phyloP scores from a whole-genome alignment of 2,329 filamentous ascomycete species.

The Exophiala sideris region DNA sequence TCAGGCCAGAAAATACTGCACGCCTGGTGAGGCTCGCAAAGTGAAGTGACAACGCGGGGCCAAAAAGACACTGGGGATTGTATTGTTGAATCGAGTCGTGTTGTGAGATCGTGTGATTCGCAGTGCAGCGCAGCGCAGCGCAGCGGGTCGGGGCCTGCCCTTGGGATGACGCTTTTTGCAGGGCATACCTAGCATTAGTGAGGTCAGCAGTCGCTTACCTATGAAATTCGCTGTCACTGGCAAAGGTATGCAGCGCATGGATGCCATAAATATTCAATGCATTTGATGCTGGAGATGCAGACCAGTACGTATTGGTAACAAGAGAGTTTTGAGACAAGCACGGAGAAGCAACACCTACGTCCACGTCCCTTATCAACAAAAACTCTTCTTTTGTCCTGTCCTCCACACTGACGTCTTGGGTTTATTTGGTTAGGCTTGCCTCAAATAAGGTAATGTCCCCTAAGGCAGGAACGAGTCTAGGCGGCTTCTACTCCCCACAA shows the following conservation, averaged over 20 bases:
- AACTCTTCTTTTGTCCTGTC: too few species aligned
- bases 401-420: neutral
- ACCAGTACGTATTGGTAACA: neutral
- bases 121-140: neutral
- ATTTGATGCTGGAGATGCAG: too few species aligned
- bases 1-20: neutral
- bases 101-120: neutral
- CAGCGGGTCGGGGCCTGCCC: neutral
- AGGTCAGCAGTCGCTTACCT: neutral
- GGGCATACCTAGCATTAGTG: neutral
- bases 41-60: neutral
- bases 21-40: neutral
- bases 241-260: too few species aligned
- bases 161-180: neutral
- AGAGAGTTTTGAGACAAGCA: neutral
- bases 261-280: too few species aligned
- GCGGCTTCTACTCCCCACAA: neutral
- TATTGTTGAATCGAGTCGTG: neutral
- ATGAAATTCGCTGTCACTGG: too few species aligned
- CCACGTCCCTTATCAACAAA: neutral
- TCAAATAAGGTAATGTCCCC: neutral
- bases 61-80: neutral
- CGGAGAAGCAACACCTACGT: neutral
- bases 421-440: neutral
- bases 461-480: neutral